Percentiles rank a stretch among this genome's conserved stretches.
Evolutionary conservation across 345 rosid genomes (phyloP).

Genomic region (Chamaenerion angustifolium): DNA sequence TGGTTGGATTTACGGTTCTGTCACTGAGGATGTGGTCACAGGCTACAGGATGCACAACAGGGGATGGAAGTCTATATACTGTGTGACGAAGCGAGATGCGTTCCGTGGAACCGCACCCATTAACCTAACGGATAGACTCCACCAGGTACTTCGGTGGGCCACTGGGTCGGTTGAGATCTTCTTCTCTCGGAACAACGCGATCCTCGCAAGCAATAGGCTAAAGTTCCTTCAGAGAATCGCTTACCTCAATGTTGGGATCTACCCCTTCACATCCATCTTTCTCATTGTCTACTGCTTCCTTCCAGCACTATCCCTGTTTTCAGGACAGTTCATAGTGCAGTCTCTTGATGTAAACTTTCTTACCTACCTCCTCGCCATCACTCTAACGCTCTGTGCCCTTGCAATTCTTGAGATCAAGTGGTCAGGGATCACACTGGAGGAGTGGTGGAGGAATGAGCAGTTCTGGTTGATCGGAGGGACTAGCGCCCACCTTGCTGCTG

Average conservation of each 20-base stretch:
- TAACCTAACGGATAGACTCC: constrained; percentile 92
- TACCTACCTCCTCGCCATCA: constrained; percentile 60
- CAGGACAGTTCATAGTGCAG: constrained; percentile 91
- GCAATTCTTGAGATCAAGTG: constrained; percentile 91
- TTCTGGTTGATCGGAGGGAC: constrained; percentile 98
- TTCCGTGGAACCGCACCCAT: constrained; percentile 96
- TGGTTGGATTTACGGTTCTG: constrained; percentile 99
- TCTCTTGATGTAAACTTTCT: constrained; percentile 77
- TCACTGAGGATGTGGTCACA: constrained; percentile 95
- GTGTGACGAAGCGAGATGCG: constrained; percentile 94
- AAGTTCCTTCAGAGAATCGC: constrained; percentile 84
- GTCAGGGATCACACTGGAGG: constrained; percentile 89
- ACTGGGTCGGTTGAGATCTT: constrained; percentile 97
- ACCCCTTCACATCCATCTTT: constrained; percentile 91
- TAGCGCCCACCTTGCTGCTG: constrained; percentile 94
- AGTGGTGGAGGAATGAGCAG: constrained; percentile 99
- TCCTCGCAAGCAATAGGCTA: constrained; percentile 77
- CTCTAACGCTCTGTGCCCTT: constrained; percentile 60
- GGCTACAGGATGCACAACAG: constrained; percentile 98
- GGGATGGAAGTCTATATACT: constrained; percentile 96
- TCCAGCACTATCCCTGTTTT: constrained; percentile 88
- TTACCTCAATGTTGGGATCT: constrained; percentile 88
- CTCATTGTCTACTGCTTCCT: constrained; percentile 96
- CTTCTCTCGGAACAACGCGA: constrained; percentile 91
- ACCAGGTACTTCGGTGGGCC: constrained; percentile 97